A percentile compares a stretch with the other conserved stretches of the same genome.
Conservation (phyloP, 2,329 filamentous ascomycete genomes). For the Plenodomus biglobosus region DNA sequence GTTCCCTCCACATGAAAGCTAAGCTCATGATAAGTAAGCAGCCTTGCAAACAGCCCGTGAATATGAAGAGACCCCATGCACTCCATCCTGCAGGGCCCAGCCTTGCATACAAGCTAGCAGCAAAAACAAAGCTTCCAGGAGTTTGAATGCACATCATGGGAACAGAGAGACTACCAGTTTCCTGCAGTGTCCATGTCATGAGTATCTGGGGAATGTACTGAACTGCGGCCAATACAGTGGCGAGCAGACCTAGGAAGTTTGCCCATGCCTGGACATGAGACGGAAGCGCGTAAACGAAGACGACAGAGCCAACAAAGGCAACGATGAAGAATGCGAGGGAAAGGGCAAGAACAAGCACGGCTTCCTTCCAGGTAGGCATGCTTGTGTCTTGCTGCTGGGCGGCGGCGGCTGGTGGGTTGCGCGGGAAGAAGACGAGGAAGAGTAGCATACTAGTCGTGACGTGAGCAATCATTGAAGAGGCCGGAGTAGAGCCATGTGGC, state of each 20-base stretch:
- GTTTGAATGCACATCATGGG: conserved; percentile 99
- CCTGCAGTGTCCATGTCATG: conserved; percentile 82
- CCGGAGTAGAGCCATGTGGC: too few relatives aligned
- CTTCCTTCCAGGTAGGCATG: conserved; percentile 69
- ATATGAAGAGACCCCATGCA: conserved; percentile 87
- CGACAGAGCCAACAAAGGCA: conserved; percentile 64
- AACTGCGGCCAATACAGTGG: conserved; percentile 75
- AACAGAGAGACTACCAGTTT: conserved; percentile 88
- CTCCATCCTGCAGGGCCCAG: conserved; percentile 87
- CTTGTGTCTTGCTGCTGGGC: conserved; percentile 28
- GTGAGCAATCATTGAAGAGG: not conserved
- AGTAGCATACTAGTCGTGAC: conserved; percentile 68
- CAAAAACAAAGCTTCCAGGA: conserved; percentile 87
- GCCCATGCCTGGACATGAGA: conserved; percentile 74
- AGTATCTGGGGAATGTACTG: conserved; percentile 96
- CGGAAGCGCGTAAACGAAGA: conserved; percentile 67
- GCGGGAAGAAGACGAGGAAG: conserved; percentile 87
- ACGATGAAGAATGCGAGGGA: conserved; percentile 77
- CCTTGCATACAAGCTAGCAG: conserved; percentile 76
- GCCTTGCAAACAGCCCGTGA: conserved; percentile 85
- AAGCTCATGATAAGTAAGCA: conserved; percentile 77
- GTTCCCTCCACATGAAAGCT: conserved; percentile 65
- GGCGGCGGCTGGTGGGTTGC: conserved; percentile 32
- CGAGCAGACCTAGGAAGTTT: conserved; percentile 77
- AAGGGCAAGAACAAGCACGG: conserved; percentile 69